Evolutionary conservation across 257 asterid genomes (phyloP).

Genomic region (Echium plantagineum): DNA sequence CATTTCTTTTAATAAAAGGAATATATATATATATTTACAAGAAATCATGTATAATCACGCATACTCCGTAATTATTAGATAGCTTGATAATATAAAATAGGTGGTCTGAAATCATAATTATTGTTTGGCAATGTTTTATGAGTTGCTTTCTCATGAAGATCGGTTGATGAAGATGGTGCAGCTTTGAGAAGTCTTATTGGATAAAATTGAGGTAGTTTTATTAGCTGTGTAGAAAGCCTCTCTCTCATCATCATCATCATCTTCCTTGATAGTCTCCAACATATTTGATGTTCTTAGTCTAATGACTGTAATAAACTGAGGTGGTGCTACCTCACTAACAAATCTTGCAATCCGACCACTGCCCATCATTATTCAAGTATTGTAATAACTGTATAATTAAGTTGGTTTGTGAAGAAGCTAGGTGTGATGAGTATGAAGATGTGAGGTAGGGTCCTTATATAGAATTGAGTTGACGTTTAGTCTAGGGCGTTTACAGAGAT

Average conservation of each 20-base stretch:
- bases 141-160: slow-evolving; percentile 7
- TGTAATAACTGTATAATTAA: neutral
- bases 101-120: no score
- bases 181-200: neutral
- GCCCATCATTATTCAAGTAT: slow-evolving; percentile 20
- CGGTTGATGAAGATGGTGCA: slow-evolving; percentile 4
- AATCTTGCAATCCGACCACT: slow-evolving; percentile 43
- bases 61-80: no score
- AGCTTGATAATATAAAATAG: no score
- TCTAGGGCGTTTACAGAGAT: neutral
- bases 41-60: no score
- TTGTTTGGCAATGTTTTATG: neutral
- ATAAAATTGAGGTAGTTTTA: neutral
- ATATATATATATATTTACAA: no score
- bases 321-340: slow-evolving; percentile 48
- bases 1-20: no score
- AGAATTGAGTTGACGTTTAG: neutral
- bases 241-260: no score
- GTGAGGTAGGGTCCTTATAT: neutral
- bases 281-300: slow-evolving; percentile 40
- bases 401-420: neutral
- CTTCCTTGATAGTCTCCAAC: slow-evolving; percentile 65
- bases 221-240: slow-evolving; percentile 14
- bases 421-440: neutral
- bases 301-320: slow-evolving; percentile 43